These are phyloP conservation scores for Penicillium sp. DNA, from an alignment of 2,329 filamentous ascomycete species.

Conservation along the genomic window DNA sequence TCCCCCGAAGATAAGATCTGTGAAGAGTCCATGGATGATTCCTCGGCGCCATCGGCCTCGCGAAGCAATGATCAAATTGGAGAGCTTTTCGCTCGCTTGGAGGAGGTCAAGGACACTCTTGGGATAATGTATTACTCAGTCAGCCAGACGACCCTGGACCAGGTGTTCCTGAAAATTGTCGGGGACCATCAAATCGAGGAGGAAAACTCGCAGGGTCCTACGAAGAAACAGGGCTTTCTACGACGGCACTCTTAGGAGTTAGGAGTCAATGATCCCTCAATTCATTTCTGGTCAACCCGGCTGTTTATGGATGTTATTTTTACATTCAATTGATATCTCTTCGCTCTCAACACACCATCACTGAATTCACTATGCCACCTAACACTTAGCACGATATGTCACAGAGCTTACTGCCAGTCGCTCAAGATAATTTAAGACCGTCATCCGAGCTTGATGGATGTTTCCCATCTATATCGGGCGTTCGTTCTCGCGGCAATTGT, in stretches of 20 bases:
- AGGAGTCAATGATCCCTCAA: too few species aligned
- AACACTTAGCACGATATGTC: too few species aligned
- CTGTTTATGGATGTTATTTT: too few species aligned
- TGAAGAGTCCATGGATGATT: neutral
- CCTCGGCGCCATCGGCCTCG: neutral
- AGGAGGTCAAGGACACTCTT: conserved; percentile 61
- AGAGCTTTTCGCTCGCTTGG: conserved; percentile 57
- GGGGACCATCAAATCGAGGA: conserved; percentile 72
- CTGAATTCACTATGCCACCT: too few species aligned
- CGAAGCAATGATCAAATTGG: neutral
- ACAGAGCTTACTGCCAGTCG: too few species aligned
- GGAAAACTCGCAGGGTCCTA: conserved; percentile 44
- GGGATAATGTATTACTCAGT: conserved; percentile 83
- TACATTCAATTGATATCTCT: neutral
- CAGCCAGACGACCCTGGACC: conserved; percentile 78
- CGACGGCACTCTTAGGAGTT: neutral
- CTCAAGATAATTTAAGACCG: too few species aligned
- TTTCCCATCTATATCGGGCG: too few species aligned
- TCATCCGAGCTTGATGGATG: too few species aligned
- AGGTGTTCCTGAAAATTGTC: conserved; percentile 84
- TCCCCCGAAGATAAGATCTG: conserved; percentile 29
- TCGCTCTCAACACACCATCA: neutral
- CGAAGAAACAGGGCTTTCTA: neutral
- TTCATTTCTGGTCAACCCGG: too few species aligned
- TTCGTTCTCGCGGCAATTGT: too few species aligned